Evolutionary conservation across 2,329 filamentous ascomycete genomes (phyloP).

Genomic region (Pseudocercospora vitis): DNA sequence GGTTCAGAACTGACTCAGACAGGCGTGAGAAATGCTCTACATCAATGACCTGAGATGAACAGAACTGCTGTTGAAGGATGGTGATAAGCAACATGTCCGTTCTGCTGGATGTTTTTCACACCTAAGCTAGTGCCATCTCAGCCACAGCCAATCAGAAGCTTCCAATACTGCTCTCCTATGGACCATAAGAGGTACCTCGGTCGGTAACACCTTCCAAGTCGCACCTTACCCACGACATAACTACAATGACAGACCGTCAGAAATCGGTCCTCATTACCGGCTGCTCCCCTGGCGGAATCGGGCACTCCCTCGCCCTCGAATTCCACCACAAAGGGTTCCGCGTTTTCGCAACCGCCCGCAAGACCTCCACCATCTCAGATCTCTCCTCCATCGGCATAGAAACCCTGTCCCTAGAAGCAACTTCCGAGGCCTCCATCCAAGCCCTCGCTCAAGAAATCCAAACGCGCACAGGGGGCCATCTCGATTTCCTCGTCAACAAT

Average conservation of each 20-base stretch:
- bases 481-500: slow-evolving; percentile 62
- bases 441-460: slow-evolving; percentile 49
- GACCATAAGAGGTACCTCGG: too few relatives aligned
- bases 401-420: slow-evolving; percentile 56
- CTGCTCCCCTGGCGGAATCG: slow-evolving; percentile 57
- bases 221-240: background rate
- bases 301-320: slow-evolving; percentile 58
- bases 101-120: too few relatives aligned
- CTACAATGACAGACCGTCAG: slow-evolving; percentile 7
- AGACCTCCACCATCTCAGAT: slow-evolving; percentile 51
- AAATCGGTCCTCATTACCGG: slow-evolving; percentile 41
- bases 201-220: background rate
- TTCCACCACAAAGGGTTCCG: slow-evolving; percentile 55
- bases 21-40: too few relatives aligned
- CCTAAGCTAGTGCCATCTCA: too few relatives aligned
- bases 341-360: slow-evolving; percentile 60
- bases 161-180: too few relatives aligned
- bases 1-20: too few relatives aligned
- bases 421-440: slow-evolving; percentile 50
- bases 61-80: too few relatives aligned
- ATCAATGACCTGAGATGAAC: too few relatives aligned
- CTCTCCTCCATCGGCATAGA: slow-evolving; percentile 54
- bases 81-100: too few relatives aligned
- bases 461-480: slow-evolving; percentile 46
- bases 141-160: too few relatives aligned